Base-by-base conservation (phyloP, 495 filamentous ascomycete species). In the Xylaria nigripes region DNA sequence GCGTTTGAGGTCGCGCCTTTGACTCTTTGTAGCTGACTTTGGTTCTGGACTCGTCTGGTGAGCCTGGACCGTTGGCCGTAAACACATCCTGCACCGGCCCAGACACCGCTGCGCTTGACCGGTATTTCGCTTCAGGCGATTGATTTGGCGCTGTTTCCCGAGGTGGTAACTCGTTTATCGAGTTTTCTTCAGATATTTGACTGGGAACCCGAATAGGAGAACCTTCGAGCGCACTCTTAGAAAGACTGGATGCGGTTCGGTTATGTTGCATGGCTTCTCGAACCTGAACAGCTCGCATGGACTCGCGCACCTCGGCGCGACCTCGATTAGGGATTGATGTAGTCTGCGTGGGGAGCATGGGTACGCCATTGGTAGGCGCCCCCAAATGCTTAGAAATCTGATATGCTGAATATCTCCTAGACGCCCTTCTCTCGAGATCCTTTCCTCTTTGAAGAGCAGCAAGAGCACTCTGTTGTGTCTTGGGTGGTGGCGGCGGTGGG, bases 381-480 rank as follows among this genome's bases (percentile, higher is more conserved):
- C 92, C 93, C 3, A 96, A 77, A 55, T 95, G 89, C 61, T 95
- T 96, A 21, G 88, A 87, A 44, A 97, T 91, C 61, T 97, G 94
- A 70, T 97, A 98, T 38, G 86, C 84, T 27, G 91, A 96, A 64
- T 96, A 97, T 60, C 93, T 75, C 61, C 91, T 78, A 3, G 94
- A 97, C 9, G 93, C 94, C 60, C 93, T 81, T 59, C 93, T 80
- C 63, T 97, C 92, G n/a, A 97, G 73, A 53, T 95, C 89, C 5
- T 90, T 89, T 49, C 90, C 90, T 66, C 88, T 77, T 66, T 97
- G 94, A 56, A 98, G 69, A 41, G 90, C 90, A 36, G 87, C 89
- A 46, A 98, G 75, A 8, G 93, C 93, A 73, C 95, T 92, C 63
- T 94, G 86, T 59, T 91, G 83, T 59, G 88, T 86, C 21, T 86